Conservation (phyloP, 2,329 filamentous ascomycete species). For the Fusarium nelsonii region DNA sequence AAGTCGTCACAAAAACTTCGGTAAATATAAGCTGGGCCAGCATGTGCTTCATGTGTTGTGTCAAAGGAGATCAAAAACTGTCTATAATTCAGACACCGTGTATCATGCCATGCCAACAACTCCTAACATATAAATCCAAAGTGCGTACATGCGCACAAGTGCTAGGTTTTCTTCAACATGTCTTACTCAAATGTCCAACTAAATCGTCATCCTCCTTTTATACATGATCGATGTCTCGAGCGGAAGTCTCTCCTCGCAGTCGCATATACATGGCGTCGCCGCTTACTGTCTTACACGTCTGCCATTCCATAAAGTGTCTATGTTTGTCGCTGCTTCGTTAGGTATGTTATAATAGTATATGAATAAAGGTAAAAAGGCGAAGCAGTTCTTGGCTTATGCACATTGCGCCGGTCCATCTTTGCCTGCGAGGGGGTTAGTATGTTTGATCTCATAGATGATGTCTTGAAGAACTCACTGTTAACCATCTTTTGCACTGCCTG, state of each 20-base stretch:
- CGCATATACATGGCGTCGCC: constrained; percentile 10
- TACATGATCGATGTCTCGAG: constrained; percentile 10
- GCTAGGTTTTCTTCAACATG: constrained; percentile 1
- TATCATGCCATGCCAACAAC: constrained; percentile 27
- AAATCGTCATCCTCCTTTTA: constrained; percentile 31
- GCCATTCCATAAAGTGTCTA: constrained; percentile 29
- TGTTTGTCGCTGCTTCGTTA: constrained; percentile 31
- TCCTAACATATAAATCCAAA: constrained; percentile 11
- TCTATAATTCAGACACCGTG: constrained; percentile 9
- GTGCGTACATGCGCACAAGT: constrained; percentile 8
- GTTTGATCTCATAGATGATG: not conserved
- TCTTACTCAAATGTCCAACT: constrained; percentile 9
- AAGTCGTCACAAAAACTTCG: not conserved
- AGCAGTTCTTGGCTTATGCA: constrained; percentile 29
- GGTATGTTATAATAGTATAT: constrained; percentile 24
- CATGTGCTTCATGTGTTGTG: not conserved
- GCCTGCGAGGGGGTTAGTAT: constrained; percentile 39
- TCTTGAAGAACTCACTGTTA: constrained; percentile 52
- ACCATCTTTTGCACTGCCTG: constrained; percentile 79
- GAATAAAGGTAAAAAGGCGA: constrained; percentile 11
- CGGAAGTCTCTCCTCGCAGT: not conserved
- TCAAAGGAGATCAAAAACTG: not conserved
- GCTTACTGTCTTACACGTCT: constrained; percentile 28
- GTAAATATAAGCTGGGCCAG: not conserved
- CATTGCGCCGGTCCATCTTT: constrained; percentile 47